Evolutionary conservation across 495 filamentous ascomycete genomes (phyloP).

Genomic region (Penicillium verhagenii): DNA sequence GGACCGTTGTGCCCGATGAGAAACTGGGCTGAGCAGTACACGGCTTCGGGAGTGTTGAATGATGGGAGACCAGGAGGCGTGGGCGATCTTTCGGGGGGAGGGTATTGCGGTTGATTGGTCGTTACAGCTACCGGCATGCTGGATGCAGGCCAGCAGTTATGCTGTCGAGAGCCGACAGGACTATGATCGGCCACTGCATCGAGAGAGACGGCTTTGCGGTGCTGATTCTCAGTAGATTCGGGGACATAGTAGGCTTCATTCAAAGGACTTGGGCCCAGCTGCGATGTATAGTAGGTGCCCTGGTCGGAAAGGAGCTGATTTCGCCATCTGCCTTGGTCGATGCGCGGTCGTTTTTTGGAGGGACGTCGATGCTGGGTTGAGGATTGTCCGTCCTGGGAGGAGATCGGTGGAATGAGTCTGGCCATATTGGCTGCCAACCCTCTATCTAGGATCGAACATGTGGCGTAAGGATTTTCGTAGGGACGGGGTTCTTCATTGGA

Average conservation of each 20-base stretch:
- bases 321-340: conserved; percentile 10
- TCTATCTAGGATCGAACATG: conserved; percentile 23
- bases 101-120: conserved; percentile 34
- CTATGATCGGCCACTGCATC: conserved; percentile 9
- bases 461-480: conserved; percentile 2
- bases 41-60: conserved; percentile 45
- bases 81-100: conserved; percentile 40
- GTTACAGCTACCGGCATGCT: conserved; percentile 23
- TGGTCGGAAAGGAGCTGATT: conserved; percentile 20
- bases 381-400: conserved; percentile 8
- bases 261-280: neutral
- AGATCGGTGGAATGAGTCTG: conserved; percentile 25
- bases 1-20: conserved; percentile 3
- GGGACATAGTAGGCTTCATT: neutral
- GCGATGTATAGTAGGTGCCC: neutral
- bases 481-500: conserved; percentile 14
- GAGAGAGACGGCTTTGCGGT: conserved; percentile 24
- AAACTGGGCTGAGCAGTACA: conserved; percentile 33
- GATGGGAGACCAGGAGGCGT: conserved; percentile 50
- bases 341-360: conserved; percentile 4
- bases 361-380: neutral
- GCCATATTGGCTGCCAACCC: conserved; percentile 35
- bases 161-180: conserved; percentile 3
- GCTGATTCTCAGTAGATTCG: conserved; percentile 8
- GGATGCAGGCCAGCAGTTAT: conserved; percentile 25